phyloP scores from a whole-genome alignment of 2,329 filamentous ascomycete genomes.

The Alternaria ventricosa region DNA sequence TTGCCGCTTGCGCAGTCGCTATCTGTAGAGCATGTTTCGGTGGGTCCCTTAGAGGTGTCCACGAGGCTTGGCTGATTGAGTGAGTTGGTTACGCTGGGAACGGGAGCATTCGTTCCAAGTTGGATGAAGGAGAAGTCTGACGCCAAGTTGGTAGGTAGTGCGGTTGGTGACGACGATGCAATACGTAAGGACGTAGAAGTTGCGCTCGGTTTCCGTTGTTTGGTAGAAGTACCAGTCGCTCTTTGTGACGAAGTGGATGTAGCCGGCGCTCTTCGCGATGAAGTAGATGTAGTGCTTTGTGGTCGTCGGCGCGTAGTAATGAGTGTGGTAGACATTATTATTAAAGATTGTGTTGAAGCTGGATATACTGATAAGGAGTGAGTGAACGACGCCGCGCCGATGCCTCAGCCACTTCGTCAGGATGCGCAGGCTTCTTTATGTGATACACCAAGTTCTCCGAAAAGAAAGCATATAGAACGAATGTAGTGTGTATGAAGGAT shows the following conservation, averaged over 20 bases:
- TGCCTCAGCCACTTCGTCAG: conserved; percentile 3
- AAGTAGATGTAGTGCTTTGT: conserved; percentile 11
- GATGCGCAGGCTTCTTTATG: conserved; percentile 9
- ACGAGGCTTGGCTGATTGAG: background rate
- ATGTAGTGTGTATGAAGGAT: conserved; percentile 18
- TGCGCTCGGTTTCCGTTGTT: background rate
- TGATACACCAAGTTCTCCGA: background rate
- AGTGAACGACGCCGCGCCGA: conserved; percentile 11
- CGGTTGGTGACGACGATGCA: conserved; percentile 7
- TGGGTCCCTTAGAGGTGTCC: conserved; percentile 12
- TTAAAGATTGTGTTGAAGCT: conserved; percentile 16
- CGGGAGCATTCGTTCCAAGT: conserved; percentile 20
- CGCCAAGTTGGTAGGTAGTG: conserved; percentile 3
- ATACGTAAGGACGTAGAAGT: background rate
- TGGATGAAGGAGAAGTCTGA: conserved; percentile 12
- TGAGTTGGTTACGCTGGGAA: background rate
- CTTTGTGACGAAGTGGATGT: conserved; percentile 4
- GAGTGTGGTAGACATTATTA: conserved; percentile 38
- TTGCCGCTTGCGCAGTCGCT: conserved; percentile 35
- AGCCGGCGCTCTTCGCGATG: background rate
- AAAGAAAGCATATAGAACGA: conserved; percentile 19
- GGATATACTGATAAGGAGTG: conserved; percentile 1
- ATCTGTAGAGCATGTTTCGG: conserved; percentile 26
- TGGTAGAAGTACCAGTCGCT: conserved; percentile 7
- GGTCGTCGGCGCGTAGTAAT: conserved; percentile 8